These are phyloP conservation scores for Rubia peregrina DNA, from an alignment of 305 asterid genomes.

Conservation along the genomic window DNA sequence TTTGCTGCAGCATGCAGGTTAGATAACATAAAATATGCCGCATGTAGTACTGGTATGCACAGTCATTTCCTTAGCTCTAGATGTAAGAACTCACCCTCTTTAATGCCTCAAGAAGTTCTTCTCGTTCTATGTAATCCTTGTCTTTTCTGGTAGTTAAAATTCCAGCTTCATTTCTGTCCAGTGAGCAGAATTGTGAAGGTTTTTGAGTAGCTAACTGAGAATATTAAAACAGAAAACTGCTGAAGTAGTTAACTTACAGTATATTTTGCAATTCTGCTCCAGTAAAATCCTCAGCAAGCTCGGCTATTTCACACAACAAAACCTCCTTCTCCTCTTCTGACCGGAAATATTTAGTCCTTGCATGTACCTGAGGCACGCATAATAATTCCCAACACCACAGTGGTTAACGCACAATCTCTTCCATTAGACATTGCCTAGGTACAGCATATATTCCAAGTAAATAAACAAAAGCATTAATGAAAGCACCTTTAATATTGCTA, in stretches of 20 bases:
- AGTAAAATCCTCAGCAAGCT: constrained; percentile 78
- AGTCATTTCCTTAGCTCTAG: constrained; percentile 6
- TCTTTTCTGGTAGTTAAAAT: constrained; percentile 94
- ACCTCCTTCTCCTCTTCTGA: constrained; percentile 90
- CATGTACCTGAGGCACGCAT: constrained; percentile 66
- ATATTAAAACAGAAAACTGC: constrained; percentile 14
- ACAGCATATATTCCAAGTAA: not conserved
- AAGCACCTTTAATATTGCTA: constrained; percentile 85
- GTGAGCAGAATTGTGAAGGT: constrained; percentile 28
- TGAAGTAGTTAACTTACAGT: constrained; percentile 40
- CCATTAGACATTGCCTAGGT: not conserved
- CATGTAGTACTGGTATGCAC: not conserved
- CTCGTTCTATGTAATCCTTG: constrained; percentile 81
- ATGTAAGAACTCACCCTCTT: constrained; percentile 55
- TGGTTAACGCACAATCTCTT: constrained; percentile 6
- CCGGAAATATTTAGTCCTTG: constrained; percentile 85
- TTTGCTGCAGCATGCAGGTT: constrained; percentile 63
- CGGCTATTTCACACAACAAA: constrained; percentile 80
- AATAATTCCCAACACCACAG: constrained; percentile 21
- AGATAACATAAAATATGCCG: constrained; percentile 13
- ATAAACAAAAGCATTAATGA: constrained; percentile 11
- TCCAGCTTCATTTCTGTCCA: constrained; percentile 96
- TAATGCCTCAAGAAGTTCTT: constrained; percentile 94
- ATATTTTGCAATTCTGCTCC: constrained; percentile 97
- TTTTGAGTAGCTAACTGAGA: constrained; percentile 11